Conservation (phyloP, 106 monocot species). For the Dendrobium huoshanense region DNA sequence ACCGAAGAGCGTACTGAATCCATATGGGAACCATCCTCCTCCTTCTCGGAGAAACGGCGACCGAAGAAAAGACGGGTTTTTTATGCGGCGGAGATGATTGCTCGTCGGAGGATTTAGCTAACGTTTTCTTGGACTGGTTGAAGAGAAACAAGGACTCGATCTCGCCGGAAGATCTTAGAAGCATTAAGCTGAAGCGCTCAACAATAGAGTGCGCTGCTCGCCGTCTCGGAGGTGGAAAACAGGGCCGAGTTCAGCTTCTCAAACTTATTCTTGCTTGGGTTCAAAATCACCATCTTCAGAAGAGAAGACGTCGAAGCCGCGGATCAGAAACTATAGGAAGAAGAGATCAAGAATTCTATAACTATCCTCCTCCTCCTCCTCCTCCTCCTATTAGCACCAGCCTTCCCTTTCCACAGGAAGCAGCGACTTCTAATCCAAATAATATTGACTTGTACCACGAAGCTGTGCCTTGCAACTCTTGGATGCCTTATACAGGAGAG, state of each 20-base stretch:
- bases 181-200: conserved; percentile 64
- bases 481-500: neutral
- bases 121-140: conserved; percentile 84
- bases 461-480: neutral
- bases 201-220: conserved; percentile 69
- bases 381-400: too few relatives aligned
- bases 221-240: conserved; percentile 59
- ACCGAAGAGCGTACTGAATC: conserved; percentile 11
- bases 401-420: too few relatives aligned
- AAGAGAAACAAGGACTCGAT: conserved; percentile 73
- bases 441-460: too few relatives aligned
- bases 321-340: too few relatives aligned
- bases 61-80: neutral
- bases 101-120: conserved; percentile 37
- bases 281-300: conserved; percentile 77
- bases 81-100: neutral
- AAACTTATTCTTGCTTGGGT: conserved; percentile 92
- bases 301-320: conserved; percentile 15
- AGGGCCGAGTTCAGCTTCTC: conserved; percentile 64
- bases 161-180: conserved; percentile 68
- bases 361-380: too few relatives aligned
- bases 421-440: too few relatives aligned
- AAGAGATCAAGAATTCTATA: neutral
- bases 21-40: conserved; percentile 37
- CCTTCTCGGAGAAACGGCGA: conserved; percentile 19